A percentile compares a stretch with the other conserved stretches of the same genome.
phyloP scores from a whole-genome alignment of 2,329 filamentous ascomycete species.

The Talaromyces sp. region DNA sequence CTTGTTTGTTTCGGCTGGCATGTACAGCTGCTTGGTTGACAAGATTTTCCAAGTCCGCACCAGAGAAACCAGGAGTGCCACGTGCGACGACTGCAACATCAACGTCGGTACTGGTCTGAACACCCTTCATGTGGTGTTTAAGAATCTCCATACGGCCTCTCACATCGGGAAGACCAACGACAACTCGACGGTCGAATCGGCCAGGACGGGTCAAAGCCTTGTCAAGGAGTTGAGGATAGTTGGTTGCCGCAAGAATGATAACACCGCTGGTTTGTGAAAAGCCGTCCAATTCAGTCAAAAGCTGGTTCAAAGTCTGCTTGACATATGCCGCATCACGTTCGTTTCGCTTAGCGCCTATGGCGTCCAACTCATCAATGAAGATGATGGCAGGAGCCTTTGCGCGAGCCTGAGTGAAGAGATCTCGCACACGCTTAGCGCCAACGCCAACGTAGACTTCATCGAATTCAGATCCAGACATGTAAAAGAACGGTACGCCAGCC shows the following conservation, averaged over 20 bases:
- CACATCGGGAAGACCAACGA: conserved; percentile 86
- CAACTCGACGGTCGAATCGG: conserved; percentile 90
- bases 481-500: conserved; percentile 97
- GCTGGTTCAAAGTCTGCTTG: conserved; percentile 95
- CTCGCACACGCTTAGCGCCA: conserved; percentile 91
- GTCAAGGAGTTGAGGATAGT: conserved; percentile 90
- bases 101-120: conserved; percentile 76
- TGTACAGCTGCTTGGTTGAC: conserved; percentile 94
- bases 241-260: conserved; percentile 93
- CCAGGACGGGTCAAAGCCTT: conserved; percentile 92
- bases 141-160: conserved; percentile 89
- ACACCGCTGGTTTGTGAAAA: conserved; percentile 94
- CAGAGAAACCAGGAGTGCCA: conserved; percentile 87
- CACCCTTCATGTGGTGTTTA: conserved; percentile 88
- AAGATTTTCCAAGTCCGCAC: conserved; percentile 93
- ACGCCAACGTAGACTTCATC: conserved; percentile 98
- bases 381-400: conserved; percentile 87
- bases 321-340: conserved; percentile 90
- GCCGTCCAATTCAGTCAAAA: conserved; percentile 93
- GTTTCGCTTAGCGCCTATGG: conserved; percentile 91
- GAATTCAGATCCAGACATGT: conserved; percentile 99
- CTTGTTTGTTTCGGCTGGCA: conserved; percentile 82
- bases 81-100: conserved; percentile 81
- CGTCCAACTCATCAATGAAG: conserved; percentile 92
- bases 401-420: conserved; percentile 81